These are phyloP conservation scores for Begonia fuchsioides DNA, from an alignment of 306 rosid genomes.

Conservation along the genomic window DNA sequence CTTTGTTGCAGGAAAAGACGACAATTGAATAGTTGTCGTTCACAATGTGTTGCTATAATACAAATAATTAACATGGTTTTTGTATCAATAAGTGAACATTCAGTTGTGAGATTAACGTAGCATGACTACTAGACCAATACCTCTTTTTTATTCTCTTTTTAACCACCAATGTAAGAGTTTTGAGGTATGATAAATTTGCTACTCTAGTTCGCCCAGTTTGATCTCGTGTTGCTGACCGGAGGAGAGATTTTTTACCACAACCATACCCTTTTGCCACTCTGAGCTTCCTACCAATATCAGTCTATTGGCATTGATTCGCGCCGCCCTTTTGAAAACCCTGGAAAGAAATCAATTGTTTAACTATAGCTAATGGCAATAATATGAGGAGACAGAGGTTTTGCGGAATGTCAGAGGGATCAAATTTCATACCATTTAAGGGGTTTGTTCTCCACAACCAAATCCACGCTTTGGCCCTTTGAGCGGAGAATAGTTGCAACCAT, in stretches of 20 bases:
- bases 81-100: too few relatives aligned
- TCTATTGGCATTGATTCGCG: conserved; percentile 58
- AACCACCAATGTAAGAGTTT: too few relatives aligned
- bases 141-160: too few relatives aligned
- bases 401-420: background rate
- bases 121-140: too few relatives aligned
- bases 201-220: conserved; percentile 63
- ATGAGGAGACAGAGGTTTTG: conserved; percentile 1
- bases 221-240: conserved; percentile 78
- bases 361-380: conserved; percentile 11
- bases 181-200: conserved; percentile 5
- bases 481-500: conserved; percentile 67
- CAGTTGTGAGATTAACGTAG: too few relatives aligned
- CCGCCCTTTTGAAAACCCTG: conserved; percentile 83
- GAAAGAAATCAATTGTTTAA: conserved; percentile 4
- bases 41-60: too few relatives aligned
- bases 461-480: conserved; percentile 63
- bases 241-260: conserved; percentile 66
- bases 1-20: too few relatives aligned
- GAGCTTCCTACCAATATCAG: conserved; percentile 75
- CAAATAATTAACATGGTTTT: too few relatives aligned
- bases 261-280: conserved; percentile 89
- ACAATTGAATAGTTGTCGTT: too few relatives aligned
- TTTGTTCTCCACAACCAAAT: conserved; percentile 87
- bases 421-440: conserved; percentile 71